phyloP scores from a whole-genome alignment of 768 basidiomycete species.

The Russula emetica region DNA sequence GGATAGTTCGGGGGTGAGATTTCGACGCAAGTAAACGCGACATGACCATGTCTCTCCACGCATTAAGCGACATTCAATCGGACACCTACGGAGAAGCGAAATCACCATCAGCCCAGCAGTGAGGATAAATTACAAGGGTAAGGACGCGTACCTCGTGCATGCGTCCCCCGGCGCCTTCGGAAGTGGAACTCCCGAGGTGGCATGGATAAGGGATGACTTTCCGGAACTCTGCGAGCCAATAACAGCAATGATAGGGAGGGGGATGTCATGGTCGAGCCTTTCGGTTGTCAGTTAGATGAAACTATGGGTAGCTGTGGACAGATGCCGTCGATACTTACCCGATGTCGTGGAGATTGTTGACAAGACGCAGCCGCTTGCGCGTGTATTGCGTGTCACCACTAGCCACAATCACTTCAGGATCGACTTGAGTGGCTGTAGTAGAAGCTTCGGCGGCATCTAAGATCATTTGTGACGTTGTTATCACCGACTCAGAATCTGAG shows the following conservation, averaged over 20 bases:
- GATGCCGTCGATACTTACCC: constrained; percentile 5
- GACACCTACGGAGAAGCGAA: constrained; percentile 10
- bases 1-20: background rate
- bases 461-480: background rate
- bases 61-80: constrained; percentile 24
- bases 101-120: background rate
- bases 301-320: background rate
- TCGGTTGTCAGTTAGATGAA: background rate
- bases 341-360: constrained; percentile 11
- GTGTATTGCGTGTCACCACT: background rate
- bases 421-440: constrained; percentile 11
- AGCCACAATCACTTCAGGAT: constrained; percentile 1
- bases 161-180: constrained; percentile 31
- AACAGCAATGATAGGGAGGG: constrained; percentile 33
- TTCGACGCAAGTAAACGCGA: constrained; percentile 13
- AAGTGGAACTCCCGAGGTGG: constrained; percentile 31
- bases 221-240: constrained; percentile 35
- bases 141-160: constrained; percentile 31
- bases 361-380: constrained; percentile 6
- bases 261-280: constrained; percentile 28
- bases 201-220: constrained; percentile 35
- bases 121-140: background rate
- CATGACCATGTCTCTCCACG: constrained; percentile 16
- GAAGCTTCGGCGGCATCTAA: background rate
- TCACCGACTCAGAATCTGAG: background rate